These are phyloP conservation scores for Sisymbrium altissimum DNA, from an alignment of 345 rosid species.

Conservation along the genomic window DNA sequence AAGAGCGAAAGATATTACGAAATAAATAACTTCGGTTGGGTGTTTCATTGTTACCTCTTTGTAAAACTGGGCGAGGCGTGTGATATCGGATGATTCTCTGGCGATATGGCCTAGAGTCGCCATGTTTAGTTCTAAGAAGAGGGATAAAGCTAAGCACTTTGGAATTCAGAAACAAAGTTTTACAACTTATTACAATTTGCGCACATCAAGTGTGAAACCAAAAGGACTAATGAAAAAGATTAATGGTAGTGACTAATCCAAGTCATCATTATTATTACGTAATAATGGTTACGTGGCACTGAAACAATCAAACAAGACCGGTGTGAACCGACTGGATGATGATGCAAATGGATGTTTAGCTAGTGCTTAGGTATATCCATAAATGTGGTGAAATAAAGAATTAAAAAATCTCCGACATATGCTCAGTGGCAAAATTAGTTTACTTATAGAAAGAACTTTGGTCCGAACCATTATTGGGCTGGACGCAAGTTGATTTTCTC, in stretches of 20 bases:
- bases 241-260: background rate
- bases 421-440: too few species aligned
- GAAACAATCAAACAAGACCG: too few species aligned
- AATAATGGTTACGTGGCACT: background rate
- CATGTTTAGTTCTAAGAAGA: conserved; percentile 30
- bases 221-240: background rate
- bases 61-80: conserved; percentile 75
- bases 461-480: too few species aligned
- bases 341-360: too few species aligned
- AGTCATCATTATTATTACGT: background rate
- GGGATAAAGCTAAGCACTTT: background rate
- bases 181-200: background rate
- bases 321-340: too few species aligned
- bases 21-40: background rate
- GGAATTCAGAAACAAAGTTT: background rate
- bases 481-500: too few species aligned
- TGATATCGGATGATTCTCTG: conserved; percentile 72
- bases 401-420: too few species aligned
- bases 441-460: too few species aligned
- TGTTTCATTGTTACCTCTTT: conserved; percentile 48
- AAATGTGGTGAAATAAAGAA: too few species aligned
- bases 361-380: too few species aligned
- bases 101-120: conserved; percentile 75
- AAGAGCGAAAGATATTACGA: background rate
- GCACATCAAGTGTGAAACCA: too few species aligned